Evolutionary conservation across 2,329 filamentous ascomycete genomes (phyloP), one percentile per base, ranked within the genome.

Genomic region (Aspergillus melleus): DNA sequence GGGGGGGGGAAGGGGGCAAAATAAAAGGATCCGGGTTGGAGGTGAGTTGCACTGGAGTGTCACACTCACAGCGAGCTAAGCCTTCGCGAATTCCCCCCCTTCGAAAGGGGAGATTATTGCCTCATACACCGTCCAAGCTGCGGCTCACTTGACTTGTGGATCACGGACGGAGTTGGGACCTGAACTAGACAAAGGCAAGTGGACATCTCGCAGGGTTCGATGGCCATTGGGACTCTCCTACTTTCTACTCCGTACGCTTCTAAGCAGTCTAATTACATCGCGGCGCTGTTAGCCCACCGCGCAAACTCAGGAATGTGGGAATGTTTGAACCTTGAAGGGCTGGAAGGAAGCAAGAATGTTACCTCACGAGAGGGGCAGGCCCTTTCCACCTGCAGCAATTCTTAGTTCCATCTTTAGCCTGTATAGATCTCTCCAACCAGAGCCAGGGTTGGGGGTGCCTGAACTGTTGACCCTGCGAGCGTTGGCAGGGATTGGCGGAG

Each of bases 111-210:
- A 42, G 36, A 42, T 42, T 54, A 42, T 46, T 55, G 46, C 30
- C 52, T 55, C 44, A 39, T 49, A 36, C 44, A 55, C 32, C 30
- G 22, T 39, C 47, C 32, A 50, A 24, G 20, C 49, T 58, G 57
- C 57, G 57, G 57, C 57, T 58, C 57, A 55, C 53, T 57, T 36
- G n/a, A 11, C 22, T 14, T 49, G 57, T 58, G 57, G 57, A 51
- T 36, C 55, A 29, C 32, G 22, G 6, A 30, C 42, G 53, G 54
- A 54, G 47, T 36, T 26, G 49, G 6, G 16, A 29, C 36, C 36
- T 42, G 44, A 24, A 47, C 44, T 24, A 47, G 20, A 42, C 36
- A 47, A 47, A 47, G 44, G 6, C 20, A 16, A 19, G 44, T 24
- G 19, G 44, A 19, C 19, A 47, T 47, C 16, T 42, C 36, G 6